Base-by-base conservation (phyloP, 768 basidiomycete species). In the Termitomyces heimii region DNA sequence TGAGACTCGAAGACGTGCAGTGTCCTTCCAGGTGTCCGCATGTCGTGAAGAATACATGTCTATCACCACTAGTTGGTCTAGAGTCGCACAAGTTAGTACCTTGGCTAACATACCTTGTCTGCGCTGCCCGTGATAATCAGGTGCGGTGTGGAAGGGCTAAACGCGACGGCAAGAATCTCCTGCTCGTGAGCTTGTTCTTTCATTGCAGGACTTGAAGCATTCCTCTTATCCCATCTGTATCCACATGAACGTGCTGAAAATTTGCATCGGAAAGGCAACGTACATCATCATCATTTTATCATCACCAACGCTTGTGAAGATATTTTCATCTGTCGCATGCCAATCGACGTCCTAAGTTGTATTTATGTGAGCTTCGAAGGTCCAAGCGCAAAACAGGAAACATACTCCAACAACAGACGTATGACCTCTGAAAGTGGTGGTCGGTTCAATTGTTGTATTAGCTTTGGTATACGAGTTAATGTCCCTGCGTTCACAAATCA, bases 291-390 rank as follows among this genome's bases (percentile, higher is more conserved):
- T 81, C 80, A 91, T 84, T 69, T 88, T 90, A 70, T 99, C 97
- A 60, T 99, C 97, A 20, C 95, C 94, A 32, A 96, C 97, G 62
- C 95, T 98, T 3, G 88, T 94, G 64, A 98, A 93, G 49, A 94
- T 73, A 65, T 87, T 85, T 58, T 93, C 92, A 65, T 88, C 77
- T 4, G 79, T 83, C 2, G 85, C 77, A 71, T 96, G 89, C 97
- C 97, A 99, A 64, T 97, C 94, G 5, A 99, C 95, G 67, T 99
- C 97, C 93, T 96, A 59, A 60, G 24, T 53, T 40, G 24, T 51
- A 13, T 42, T 3, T 6, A 44, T 18, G 22, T 56, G 35, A 56
- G 35, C 22, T n/a, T 26, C 13, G 37, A 29, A 49, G 10, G 16
- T 4, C n/a, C 32, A 32, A 20, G 51, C 9, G 52, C 52, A 5